These are phyloP conservation scores for Colletotrichum eleusines DNA, from an alignment of 2,329 filamentous ascomycete species.

Conservation along the genomic window DNA sequence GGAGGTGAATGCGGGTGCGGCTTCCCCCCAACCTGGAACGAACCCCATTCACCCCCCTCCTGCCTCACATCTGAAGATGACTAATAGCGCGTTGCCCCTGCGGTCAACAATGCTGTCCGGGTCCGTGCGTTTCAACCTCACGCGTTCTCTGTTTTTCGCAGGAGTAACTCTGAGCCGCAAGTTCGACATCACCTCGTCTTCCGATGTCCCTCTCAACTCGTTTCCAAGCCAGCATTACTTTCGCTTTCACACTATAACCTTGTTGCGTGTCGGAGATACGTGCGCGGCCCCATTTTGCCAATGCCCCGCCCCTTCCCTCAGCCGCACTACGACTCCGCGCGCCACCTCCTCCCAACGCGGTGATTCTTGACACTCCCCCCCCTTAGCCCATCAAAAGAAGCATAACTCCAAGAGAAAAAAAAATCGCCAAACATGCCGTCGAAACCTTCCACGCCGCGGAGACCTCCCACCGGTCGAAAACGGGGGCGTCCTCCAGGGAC, in stretches of 20 bases:
- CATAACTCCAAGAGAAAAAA: constrained; percentile 6
- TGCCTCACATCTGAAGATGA: constrained; percentile 34
- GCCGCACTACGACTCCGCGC: constrained; percentile 43
- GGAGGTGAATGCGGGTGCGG: constrained; percentile 36
- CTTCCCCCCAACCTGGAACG: constrained; percentile 28
- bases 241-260: constrained; percentile 39
- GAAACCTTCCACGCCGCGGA: constrained; percentile 54
- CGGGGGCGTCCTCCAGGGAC: constrained; percentile 61
- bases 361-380: constrained; percentile 40
- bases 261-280: constrained; percentile 42
- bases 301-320: constrained; percentile 42
- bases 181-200: constrained; percentile 52
- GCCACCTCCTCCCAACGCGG: constrained; percentile 44
- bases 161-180: constrained; percentile 46
- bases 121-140: constrained; percentile 54
- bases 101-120: constrained; percentile 38
- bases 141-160: constrained; percentile 58
- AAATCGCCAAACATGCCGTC: constrained; percentile 48
- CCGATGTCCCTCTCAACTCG: constrained; percentile 41
- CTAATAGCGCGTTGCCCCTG: constrained; percentile 41
- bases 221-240: constrained; percentile 36
- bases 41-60: constrained; percentile 27
- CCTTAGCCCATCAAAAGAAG: constrained; percentile 37
- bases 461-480: constrained; percentile 58
- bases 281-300: constrained; percentile 40